A percentile compares a stretch with the other conserved stretches of the same genome.
Evolutionary conservation across 2,329 filamentous ascomycete genomes (phyloP).

Genomic region (Colletotrichum lentis): DNA sequence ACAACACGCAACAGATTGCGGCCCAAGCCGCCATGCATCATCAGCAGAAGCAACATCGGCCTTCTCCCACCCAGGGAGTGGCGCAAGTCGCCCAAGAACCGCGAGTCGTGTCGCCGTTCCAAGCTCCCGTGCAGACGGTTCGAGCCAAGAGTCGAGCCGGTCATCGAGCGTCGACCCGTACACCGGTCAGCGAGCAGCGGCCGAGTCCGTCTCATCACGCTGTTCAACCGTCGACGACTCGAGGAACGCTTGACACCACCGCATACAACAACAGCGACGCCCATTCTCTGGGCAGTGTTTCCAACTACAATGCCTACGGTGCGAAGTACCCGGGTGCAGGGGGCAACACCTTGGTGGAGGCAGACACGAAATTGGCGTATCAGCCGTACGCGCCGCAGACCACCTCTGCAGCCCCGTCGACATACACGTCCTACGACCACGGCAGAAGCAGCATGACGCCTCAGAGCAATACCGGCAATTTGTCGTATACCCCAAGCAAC

Average conservation of each 20-base stretch:
- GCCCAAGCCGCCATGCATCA: conserved; percentile 38
- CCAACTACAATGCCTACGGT: conserved; percentile 42
- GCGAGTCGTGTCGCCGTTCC: conserved; percentile 45
- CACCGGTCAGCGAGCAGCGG: conserved; percentile 42
- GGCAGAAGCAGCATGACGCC: conserved; percentile 42
- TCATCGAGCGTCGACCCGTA: conserved; percentile 46
- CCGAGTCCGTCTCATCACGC: conserved; percentile 40
- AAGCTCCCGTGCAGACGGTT: conserved; percentile 39
- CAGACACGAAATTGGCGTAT: conserved; percentile 26
- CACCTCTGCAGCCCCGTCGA: conserved; percentile 23
- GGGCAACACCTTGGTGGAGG: conserved; percentile 8
- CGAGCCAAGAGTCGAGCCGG: conserved; percentile 48
- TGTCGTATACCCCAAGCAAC: conserved; percentile 32
- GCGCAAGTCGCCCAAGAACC: conserved; percentile 41
- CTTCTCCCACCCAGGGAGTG: conserved; percentile 37
- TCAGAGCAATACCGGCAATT: conserved; percentile 27
- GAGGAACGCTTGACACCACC: conserved; percentile 38
- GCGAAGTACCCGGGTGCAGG: conserved; percentile 32
- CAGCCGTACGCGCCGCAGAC: conserved; percentile 37
- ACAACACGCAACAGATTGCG: conserved; percentile 36
- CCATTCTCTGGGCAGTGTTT: conserved; percentile 38
- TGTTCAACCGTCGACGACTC: conserved; percentile 48
- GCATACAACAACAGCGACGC: conserved; percentile 28
- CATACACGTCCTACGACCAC: conserved; percentile 44
- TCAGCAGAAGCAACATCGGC: conserved; percentile 44